Conservation (phyloP, 768 basidiomycete genomes). For the Vararia minispora region DNA sequence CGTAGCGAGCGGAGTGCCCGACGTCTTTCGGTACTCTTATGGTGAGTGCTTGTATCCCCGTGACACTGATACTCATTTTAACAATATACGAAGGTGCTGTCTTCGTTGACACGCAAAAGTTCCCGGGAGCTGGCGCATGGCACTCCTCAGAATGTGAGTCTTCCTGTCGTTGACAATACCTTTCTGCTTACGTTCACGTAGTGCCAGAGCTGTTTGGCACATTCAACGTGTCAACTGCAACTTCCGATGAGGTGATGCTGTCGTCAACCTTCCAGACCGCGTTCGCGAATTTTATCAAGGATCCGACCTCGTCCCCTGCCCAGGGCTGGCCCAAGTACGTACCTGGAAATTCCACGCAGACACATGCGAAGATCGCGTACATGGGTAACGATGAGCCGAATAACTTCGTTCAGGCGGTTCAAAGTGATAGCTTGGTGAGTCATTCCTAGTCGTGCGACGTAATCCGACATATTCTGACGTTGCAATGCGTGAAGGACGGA, state of each 20-base stretch:
- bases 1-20: conserved; percentile 1
- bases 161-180: neutral
- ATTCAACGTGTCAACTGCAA: conserved; percentile 16
- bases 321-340: conserved; percentile 2
- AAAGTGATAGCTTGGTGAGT: neutral
- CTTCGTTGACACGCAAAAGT: neutral
- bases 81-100: too few relatives aligned
- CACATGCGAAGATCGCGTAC: conserved; percentile 5
- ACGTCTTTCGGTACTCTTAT: conserved; percentile 6
- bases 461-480: too few relatives aligned
- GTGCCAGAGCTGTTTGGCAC: conserved; percentile 19
- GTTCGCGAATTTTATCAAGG: conserved; percentile 5
- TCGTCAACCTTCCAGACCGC: conserved; percentile 14
- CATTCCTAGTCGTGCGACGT: too few relatives aligned
- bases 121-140: neutral
- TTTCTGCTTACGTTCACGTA: conserved; percentile 4
- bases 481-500: too few relatives aligned
- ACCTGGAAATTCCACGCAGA: neutral
- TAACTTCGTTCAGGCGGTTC: neutral
- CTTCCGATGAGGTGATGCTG: conserved; percentile 14
- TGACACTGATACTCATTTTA: neutral
- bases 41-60: neutral
- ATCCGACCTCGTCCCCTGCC: conserved; percentile 3
- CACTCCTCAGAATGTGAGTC: neutral
- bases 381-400: neutral